A percentile compares a stretch with the other conserved stretches of the same genome.
These are phyloP conservation scores for Cylindricascospora bacillispora DNA, from an alignment of 1,139 yeast species.

Conservation along the genomic window DNA sequence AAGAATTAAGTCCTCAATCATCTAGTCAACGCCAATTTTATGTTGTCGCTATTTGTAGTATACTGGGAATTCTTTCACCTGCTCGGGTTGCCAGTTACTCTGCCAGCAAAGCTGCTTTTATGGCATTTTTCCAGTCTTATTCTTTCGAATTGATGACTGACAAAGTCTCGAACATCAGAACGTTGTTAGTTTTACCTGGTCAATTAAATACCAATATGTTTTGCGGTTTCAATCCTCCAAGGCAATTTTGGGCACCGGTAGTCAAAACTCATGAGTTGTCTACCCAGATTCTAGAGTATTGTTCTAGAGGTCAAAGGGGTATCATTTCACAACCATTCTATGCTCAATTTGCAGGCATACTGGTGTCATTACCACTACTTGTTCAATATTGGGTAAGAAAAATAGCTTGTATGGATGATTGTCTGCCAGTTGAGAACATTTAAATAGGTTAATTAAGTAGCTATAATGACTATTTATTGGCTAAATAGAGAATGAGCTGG, in stretches of 20 bases:
- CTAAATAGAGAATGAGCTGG: no score
- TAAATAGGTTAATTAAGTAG: background rate
- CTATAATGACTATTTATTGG: background rate
- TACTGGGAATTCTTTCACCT: conserved; percentile 63
- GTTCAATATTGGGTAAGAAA: conserved; percentile 36
- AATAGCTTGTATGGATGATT: conserved; percentile 26
- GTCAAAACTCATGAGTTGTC: conserved; percentile 37
- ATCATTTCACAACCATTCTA: conserved; percentile 46
- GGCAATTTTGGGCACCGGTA: conserved; percentile 51
- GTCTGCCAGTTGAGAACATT: conserved; percentile 18
- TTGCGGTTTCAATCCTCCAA: conserved; percentile 45
- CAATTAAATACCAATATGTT: conserved; percentile 56
- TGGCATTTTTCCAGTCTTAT: conserved; percentile 47
- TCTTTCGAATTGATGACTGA: conserved; percentile 33
- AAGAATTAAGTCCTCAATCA: conserved; percentile 27
- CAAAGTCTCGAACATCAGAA: conserved; percentile 24
- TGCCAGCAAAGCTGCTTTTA: conserved; percentile 51
- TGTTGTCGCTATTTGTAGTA: conserved; percentile 54
- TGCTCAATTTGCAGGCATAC: conserved; percentile 41
- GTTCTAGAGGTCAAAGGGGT: conserved; percentile 41
- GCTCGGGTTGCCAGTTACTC: conserved; percentile 51
- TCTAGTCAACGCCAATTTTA: conserved; percentile 29
- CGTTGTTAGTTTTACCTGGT: conserved; percentile 50
- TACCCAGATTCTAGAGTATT: conserved; percentile 28
- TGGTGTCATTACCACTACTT: conserved; percentile 40